Base-by-base conservation (phyloP, 2,329 filamentous ascomycete species). In the Chrysoporthe puriensis region DNA sequence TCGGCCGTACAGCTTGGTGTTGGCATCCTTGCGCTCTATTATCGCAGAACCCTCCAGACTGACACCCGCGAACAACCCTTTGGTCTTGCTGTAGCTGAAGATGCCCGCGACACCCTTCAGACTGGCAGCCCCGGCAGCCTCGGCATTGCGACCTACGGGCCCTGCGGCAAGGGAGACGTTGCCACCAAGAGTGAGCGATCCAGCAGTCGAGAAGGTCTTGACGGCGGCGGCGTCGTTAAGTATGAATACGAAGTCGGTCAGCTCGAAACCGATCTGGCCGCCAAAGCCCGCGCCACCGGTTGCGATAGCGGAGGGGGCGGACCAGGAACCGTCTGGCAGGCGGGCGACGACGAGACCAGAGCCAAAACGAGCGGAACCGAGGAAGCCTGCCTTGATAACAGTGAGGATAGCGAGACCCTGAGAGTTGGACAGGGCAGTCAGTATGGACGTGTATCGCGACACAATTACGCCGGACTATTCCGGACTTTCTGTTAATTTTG, bases 51-150 rank as follows among this genome's bases (percentile, higher is more conserved):
- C 96, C 79, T 99, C 96, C 72, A 99, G 83, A 73, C 92, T 96
- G 60, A 99, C 94, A 76, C 96, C 96, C 5, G 96, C 96, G 74
- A 99, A 99, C 43, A 99, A 83, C 26, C 96, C 96, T 83, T 97
- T 98, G 14, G 96, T 99, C 82, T 97, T 98, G 78, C 91, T 96
- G 84, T 99, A 99, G 75, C 92, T 93, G 83, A 99, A 99, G 62
- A 99, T 90, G 64, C 93, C 96, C 0, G 94, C 92, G 9, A 98
- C 91, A 71, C 93, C 90, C 82, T 90, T 95, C 71, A 97, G 85
- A 73, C 93, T 97, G 8, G 96, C 96, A 16, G 94, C 95, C 71
- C 96, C 96, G 46, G 96, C 95, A 14, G 96, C 96, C 80, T 99
- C 96, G 58, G 95, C 96, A 79, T 97, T 98, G 74, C 96, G 88